Percentiles rank a stretch among this genome's conserved stretches.
Evolutionary conservation across 2,329 filamentous ascomycete species (phyloP).

Genomic region (Aspergillus jensenii): DNA sequence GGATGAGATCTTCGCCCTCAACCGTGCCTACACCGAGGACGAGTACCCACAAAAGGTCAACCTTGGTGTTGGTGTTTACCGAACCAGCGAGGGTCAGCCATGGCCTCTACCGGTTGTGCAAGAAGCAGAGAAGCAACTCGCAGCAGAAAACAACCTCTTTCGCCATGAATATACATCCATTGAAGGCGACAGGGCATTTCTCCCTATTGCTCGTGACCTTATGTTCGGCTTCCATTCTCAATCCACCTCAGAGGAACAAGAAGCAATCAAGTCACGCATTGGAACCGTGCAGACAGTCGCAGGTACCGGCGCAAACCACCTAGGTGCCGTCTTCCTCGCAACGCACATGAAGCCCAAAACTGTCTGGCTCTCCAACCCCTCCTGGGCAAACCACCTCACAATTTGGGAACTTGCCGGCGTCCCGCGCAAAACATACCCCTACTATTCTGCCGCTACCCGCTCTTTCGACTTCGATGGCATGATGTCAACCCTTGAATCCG

Average conservation of each 20-base stretch:
- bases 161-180: conserved; percentile 99
- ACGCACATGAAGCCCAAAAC: conserved; percentile 75
- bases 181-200: conserved; percentile 79
- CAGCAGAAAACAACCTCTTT: conserved; percentile 78
- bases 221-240: conserved; percentile 67
- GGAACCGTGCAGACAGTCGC: conserved; percentile 90
- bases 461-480: conserved; percentile 51
- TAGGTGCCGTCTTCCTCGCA: conserved; percentile 86
- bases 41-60: conserved; percentile 74
- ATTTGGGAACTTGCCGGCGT: conserved; percentile 80
- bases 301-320: conserved; percentile 89
- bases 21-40: conserved; percentile 79
- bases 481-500: conserved; percentile 83
- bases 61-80: conserved; percentile 85
- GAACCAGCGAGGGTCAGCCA: conserved; percentile 90
- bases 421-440: conserved; percentile 78
- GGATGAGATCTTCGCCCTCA: conserved; percentile 87
- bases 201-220: conserved; percentile 81
- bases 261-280: conserved; percentile 45
- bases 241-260: conserved; percentile 30
- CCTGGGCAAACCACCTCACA: conserved; percentile 97
- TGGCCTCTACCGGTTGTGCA: conserved; percentile 92
- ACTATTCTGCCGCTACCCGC: conserved; percentile 69
- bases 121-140: conserved; percentile 71
- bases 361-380: conserved; percentile 89